A percentile compares a stretch with the other conserved stretches of the same genome.
Evolutionary conservation across 331 rosid genomes (phyloP).

Genomic region (Ulmus americana): DNA sequence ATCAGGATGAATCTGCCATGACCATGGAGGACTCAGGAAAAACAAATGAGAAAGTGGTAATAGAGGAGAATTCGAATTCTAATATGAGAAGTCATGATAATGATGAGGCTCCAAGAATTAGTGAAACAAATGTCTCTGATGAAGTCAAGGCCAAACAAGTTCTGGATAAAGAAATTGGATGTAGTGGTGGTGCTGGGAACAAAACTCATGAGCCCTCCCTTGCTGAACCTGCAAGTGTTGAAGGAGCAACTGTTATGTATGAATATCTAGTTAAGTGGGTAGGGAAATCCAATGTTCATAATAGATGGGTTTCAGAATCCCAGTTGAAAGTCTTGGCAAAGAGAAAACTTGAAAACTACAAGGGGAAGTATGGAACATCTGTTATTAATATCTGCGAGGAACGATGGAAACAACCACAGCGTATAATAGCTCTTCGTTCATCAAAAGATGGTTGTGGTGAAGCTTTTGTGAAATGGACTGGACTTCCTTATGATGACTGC

Average conservation of each 20-base stretch:
- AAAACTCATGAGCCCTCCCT: slow-evolving; percentile 43
- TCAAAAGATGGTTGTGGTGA: slow-evolving; percentile 51
- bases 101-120: slow-evolving; percentile 37
- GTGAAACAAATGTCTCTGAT: slow-evolving; percentile 38
- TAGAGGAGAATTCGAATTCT: slow-evolving; percentile 32
- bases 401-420: slow-evolving; percentile 85
- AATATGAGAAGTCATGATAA: slow-evolving; percentile 34
- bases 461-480: slow-evolving; percentile 85
- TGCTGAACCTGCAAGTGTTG: slow-evolving; percentile 43
- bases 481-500: slow-evolving; percentile 87
- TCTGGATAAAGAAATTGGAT: slow-evolving; percentile 40
- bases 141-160: slow-evolving; percentile 37
- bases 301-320: slow-evolving; percentile 89
- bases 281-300: slow-evolving; percentile 89
- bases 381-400: slow-evolving; percentile 87
- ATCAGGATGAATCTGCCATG: slow-evolving; percentile 43
- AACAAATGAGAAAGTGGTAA: slow-evolving; percentile 34
- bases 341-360: slow-evolving; percentile 96
- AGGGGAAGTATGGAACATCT: slow-evolving; percentile 81
- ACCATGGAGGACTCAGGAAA: slow-evolving; percentile 43
- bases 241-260: slow-evolving; percentile 38
- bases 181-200: slow-evolving; percentile 34
- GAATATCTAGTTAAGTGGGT: slow-evolving; percentile 93
- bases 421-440: slow-evolving; percentile 65
- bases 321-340: slow-evolving; percentile 80